Conservation (phyloP, 306 rosid genomes). For the Oemleria cerasiformis region DNA sequence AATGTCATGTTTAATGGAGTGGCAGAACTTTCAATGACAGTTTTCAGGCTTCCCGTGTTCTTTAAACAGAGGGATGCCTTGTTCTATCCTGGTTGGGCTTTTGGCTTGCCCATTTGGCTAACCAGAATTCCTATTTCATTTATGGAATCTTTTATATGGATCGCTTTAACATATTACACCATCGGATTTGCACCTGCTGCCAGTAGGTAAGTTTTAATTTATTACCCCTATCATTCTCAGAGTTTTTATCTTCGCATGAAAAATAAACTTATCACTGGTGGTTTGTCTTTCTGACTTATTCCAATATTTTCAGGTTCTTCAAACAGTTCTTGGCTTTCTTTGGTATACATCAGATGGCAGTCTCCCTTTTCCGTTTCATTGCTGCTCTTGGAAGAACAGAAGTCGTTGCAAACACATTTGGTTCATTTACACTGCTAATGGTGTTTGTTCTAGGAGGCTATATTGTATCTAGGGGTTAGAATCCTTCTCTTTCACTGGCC, state of each 20-base stretch:
- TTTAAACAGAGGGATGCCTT: slow-evolving; percentile 30
- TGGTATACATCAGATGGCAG: slow-evolving; percentile 63
- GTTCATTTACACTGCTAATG: slow-evolving; percentile 44
- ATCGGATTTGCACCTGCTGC: slow-evolving; percentile 60
- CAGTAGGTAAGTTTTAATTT: slow-evolving; percentile 34
- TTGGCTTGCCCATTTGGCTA: slow-evolving; percentile 26
- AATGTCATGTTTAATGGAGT: slow-evolving; percentile 43
- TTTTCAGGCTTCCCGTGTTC: slow-evolving; percentile 32
- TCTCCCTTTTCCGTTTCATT: slow-evolving; percentile 48
- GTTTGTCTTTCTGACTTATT: not conserved
- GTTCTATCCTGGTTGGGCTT: slow-evolving; percentile 34
- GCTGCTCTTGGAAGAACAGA: slow-evolving; percentile 57
- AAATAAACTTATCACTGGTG: not conserved
- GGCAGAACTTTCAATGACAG: slow-evolving; percentile 25
- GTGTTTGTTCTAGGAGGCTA: slow-evolving; percentile 63
- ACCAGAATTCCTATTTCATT: slow-evolving; percentile 28
- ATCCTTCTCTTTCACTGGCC: not conserved
- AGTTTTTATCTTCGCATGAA: not conserved
- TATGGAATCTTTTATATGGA: slow-evolving; percentile 26
- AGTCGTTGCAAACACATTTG: slow-evolving; percentile 54
- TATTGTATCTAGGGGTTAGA: slow-evolving; percentile 47
- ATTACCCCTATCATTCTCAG: too few species aligned
- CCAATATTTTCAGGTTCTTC: slow-evolving; percentile 43
- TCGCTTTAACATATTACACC: slow-evolving; percentile 38
- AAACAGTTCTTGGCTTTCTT: slow-evolving; percentile 47